Evolutionary conservation across 2,329 filamentous ascomycete species (phyloP), one percentile per base, ranked within the genome.

Genomic region (Sordariomycetes sp.): DNA sequence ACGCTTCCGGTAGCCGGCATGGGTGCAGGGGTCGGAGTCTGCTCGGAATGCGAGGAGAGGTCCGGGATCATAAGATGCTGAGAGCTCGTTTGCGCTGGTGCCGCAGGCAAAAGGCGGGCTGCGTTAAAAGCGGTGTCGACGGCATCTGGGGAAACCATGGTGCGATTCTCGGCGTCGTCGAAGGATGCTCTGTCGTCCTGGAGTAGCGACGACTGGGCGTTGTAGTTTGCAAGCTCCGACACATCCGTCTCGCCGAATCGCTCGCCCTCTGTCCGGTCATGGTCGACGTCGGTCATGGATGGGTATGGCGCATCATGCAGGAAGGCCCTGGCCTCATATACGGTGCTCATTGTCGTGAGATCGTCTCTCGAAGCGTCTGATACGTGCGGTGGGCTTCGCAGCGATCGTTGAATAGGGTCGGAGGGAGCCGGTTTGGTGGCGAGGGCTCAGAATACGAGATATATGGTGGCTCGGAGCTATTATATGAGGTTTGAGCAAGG

Each of bases 241-340:
- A 75, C 71, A 64, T 71, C 74, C 63, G 68, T 71, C 61, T 77
- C 74, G 59, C 72, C 70, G 63, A 71, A 76, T 55, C 72, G 69
- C 59, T 76, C 71, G 48, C 51, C 66, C 65, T 50, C 53, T 63
- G 65, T 52, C 8, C 56, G 51, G 59, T 69, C 66, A 51, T 65
- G 61, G 62, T 77, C 75, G 51, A 71, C 73, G 18, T 62, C 61
- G n/a, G 60, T 57, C 59, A 79, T 76, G 25, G 74, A 66, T 10
- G 77, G 72, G 59, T 80, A 80, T 22, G 70, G 66, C 58, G 74
- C 76, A 57, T 78, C 74, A 58, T 78, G 72, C 46, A 79, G 72
- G 60, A 80, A 78, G 62, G 69, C 73, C 60, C 78, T 70, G 25
- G 75, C 69, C 62, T 81, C 78, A 65, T 77, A 81, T 48, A 76